Conservation (phyloP, 2,329 filamentous ascomycete genomes). For the Pleurostoma richardsiae region DNA sequence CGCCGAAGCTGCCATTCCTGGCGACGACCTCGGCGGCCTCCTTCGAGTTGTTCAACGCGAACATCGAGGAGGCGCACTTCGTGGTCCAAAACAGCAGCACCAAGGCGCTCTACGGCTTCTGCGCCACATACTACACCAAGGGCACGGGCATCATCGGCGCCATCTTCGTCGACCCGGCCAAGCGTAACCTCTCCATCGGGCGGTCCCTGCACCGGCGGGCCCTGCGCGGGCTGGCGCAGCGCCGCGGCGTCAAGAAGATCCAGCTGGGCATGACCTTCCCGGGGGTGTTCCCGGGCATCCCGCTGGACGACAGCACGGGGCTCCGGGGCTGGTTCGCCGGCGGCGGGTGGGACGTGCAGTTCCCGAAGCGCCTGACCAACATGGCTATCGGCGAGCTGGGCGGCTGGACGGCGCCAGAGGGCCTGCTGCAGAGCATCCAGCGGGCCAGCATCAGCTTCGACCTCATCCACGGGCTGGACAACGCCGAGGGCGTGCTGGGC, state of each 20-base stretch:
- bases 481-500: constrained; percentile 66
- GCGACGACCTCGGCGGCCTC: constrained; percentile 65
- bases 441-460: constrained; percentile 74
- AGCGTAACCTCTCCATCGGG: constrained; percentile 85
- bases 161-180: constrained; percentile 82
- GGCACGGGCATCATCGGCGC: constrained; percentile 72
- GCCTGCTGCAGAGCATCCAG: constrained; percentile 68
- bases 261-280: constrained; percentile 79
- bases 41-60: constrained; percentile 67
- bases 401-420: constrained; percentile 71
- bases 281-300: constrained; percentile 82
- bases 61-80: constrained; percentile 78
- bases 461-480: constrained; percentile 74
- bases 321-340: constrained; percentile 79
- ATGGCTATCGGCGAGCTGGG: constrained; percentile 70
- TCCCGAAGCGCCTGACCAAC: constrained; percentile 53
- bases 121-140: constrained; percentile 77
- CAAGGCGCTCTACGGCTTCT: constrained; percentile 85
- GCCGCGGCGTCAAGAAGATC: constrained; percentile 68
- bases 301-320: constrained; percentile 42
- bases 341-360: constrained; percentile 76
- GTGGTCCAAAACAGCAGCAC: constrained; percentile 94
- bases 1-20: constrained; percentile 65
- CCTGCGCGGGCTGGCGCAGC: constrained; percentile 66
- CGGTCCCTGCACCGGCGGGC: constrained; percentile 84